Evolutionary conservation across 2,329 filamentous ascomycete species (phyloP).

Genomic region (Periconia digitata): DNA sequence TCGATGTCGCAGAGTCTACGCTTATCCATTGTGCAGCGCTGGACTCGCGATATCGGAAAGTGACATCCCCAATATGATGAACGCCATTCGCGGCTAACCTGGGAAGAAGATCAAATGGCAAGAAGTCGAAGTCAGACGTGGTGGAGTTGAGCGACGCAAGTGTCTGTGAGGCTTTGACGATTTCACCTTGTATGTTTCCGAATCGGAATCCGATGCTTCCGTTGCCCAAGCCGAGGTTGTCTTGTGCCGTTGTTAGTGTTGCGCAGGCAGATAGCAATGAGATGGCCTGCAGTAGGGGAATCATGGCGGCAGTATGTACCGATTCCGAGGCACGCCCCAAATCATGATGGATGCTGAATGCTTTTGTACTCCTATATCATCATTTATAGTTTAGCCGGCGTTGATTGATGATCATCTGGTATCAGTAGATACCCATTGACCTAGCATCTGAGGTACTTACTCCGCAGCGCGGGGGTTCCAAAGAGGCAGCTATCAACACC

Average conservation of each 20-base stretch:
- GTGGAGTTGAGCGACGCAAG: slow-evolving; percentile 24
- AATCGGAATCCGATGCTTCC: slow-evolving; percentile 18
- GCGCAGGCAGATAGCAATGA: neutral
- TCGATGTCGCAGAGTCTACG: slow-evolving; percentile 50
- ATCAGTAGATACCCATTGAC: too few species aligned
- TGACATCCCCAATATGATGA: slow-evolving; percentile 63
- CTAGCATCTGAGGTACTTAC: too few species aligned
- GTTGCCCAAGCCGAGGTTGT: slow-evolving; percentile 21
- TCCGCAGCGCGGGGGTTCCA: too few species aligned
- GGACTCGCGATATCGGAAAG: slow-evolving; percentile 54
- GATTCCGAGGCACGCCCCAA: neutral
- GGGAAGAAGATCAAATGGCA: slow-evolving; percentile 55
- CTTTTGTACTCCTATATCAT: neutral
- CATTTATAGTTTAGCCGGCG: too few species aligned
- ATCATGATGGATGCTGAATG: neutral
- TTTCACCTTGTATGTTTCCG: slow-evolving; percentile 13
- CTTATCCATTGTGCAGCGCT: slow-evolving; percentile 47
- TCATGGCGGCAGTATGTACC: neutral
- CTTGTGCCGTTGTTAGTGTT: slow-evolving; percentile 10
- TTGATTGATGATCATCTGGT: too few species aligned
- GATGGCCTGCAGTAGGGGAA: neutral
- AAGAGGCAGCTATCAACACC: too few species aligned
- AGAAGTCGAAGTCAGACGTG: slow-evolving; percentile 54
- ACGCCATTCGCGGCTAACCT: slow-evolving; percentile 54
- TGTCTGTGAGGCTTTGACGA: slow-evolving; percentile 23